Conservation (phyloP, 352 stramenopile genomes). For the Phytophthora chlamydospora region DNA sequence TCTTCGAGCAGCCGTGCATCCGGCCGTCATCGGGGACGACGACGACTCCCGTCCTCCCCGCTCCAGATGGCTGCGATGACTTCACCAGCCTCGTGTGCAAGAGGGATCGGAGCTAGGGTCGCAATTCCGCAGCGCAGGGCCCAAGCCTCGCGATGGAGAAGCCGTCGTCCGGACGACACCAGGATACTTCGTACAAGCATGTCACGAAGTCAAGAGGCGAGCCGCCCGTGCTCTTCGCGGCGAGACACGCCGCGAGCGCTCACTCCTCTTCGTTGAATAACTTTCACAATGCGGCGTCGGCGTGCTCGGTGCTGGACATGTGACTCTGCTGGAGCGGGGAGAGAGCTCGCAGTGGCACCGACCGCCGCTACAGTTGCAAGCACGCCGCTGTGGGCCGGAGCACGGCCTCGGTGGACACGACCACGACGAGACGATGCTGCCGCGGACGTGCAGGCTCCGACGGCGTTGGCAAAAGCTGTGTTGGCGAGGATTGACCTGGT, state of each 20-base stretch:
- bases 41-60: constrained; percentile 4
- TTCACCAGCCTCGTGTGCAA: no score
- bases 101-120: no score
- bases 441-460: constrained; percentile 5
- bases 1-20: no score
- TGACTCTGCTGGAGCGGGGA: constrained; percentile 7
- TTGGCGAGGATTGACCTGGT: constrained; percentile 16
- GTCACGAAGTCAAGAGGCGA: constrained; percentile 1
- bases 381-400: constrained; percentile 4
- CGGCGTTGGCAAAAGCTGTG: constrained; percentile 2
- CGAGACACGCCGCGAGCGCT: constrained; percentile 20
- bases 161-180: constrained; percentile 11
- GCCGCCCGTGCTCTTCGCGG: constrained; percentile 23
- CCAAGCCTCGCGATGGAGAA: no score
- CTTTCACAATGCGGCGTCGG: neutral
- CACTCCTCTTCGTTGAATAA: constrained; percentile 3
- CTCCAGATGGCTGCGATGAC: no score
- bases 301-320: neutral
- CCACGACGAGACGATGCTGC: constrained; percentile 10
- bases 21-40: neutral
- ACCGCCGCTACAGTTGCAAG: constrained; percentile 8
- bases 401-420: neutral
- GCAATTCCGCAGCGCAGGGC: neutral
- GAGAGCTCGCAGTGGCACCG: neutral
- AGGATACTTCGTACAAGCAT: constrained; percentile 21